Percentiles rank a stretch among this genome's conserved stretches.
phyloP scores from a whole-genome alignment of 805 yeast species.

The Saccharomyces eubayanus region DNA sequence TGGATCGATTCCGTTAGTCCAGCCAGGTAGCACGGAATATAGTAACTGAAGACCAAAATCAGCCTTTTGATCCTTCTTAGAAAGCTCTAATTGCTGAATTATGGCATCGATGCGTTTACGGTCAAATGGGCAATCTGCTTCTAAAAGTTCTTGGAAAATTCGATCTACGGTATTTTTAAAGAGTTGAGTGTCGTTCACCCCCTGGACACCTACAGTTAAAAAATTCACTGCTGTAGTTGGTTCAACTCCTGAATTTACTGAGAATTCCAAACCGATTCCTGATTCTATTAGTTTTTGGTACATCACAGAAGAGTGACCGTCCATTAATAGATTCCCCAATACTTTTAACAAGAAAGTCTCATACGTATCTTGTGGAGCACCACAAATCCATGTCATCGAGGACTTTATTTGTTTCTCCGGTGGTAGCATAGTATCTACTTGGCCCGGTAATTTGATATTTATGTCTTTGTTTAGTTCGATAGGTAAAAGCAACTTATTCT shows the following conservation, averaged over 20 bases:
- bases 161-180: conserved; percentile 42
- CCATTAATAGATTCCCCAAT: conserved; percentile 62
- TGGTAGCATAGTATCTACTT: conserved; percentile 70
- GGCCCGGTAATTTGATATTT: conserved; percentile 49
- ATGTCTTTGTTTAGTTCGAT: conserved; percentile 33
- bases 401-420: conserved; percentile 62
- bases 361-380: conserved; percentile 59
- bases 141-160: conserved; percentile 39
- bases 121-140: conserved; percentile 37
- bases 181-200: conserved; percentile 43
- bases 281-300: conserved; percentile 81
- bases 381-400: conserved; percentile 84
- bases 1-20: conserved; percentile 80
- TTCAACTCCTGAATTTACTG: conserved; percentile 84
- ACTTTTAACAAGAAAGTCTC: conserved; percentile 66
- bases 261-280: conserved; percentile 76
- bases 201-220: conserved; percentile 81
- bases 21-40: conserved; percentile 67
- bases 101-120: conserved; percentile 68
- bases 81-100: conserved; percentile 77
- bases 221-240: conserved; percentile 66
- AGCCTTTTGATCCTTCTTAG: conserved; percentile 79
- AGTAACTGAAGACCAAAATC: conserved; percentile 79
- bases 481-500: conserved; percentile 33
- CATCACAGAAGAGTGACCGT: conserved; percentile 88